Evolutionary conservation across 257 asterid species (phyloP), one percentile per base, ranked within the genome.

Genomic region (Nicotiana tabacum): DNA sequence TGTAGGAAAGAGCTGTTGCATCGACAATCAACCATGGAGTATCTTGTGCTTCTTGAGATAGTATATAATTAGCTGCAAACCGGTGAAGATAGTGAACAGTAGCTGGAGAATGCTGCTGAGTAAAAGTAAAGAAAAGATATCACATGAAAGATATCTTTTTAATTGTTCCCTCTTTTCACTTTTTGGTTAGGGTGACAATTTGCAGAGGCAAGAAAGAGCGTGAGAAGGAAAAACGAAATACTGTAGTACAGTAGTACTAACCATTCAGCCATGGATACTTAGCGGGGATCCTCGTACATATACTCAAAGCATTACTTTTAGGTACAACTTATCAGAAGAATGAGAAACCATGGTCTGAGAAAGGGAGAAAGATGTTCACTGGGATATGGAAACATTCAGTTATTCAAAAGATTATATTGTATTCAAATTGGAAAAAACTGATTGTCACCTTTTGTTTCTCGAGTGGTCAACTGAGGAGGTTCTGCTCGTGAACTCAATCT

Each of bases 351-450:
- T 72, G 80, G 62, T 74, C 13, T 48, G 80, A 4, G 39, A 48
- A 32, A 74, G 60, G 78, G 9, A 46, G 60, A 32, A 72, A 13
- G 78, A 43, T 72, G 60, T 72, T 43, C 60, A 70, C 21, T 21
- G 78, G 37, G 60, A 72, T 72, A 70, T 74, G 79, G 79, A 74
- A 57, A 46, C 62, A 46, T 74, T 46, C 61, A 46, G 35, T 37
- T 24, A 21, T 74, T 48, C 21, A 74, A 48, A 74, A 48, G 80
- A 27, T 74, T 6, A 12, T 74, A 74, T 48, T 74, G 39, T 74
- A 74, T 74, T 48, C 43, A 74, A 74, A 74, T 17, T 74, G 62
- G 80, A 74, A 15, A 74, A 46, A 15, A 27, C 27, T 0, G 27
- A 48, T 74, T 27, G 80, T 21, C 51, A 48, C 27, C 39, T 74